Evolutionary conservation across 2,329 filamentous ascomycete species (phyloP).

Genomic region (Drechslerella coelobrocha): DNA sequence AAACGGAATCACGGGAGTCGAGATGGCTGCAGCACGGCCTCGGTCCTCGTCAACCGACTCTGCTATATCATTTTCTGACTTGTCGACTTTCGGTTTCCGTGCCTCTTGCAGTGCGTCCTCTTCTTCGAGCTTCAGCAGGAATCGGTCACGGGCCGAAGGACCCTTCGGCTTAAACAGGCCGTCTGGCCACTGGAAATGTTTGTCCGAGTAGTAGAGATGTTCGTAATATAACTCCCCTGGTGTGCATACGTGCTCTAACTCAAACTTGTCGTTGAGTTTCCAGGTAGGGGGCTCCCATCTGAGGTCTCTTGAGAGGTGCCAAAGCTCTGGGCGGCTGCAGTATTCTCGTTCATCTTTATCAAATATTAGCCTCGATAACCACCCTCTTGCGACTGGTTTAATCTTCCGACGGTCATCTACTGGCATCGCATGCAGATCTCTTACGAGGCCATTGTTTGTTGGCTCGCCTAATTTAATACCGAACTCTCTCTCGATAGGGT

Average conservation of each 20-base stretch:
- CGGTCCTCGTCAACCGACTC: background rate
- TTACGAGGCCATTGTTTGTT: background rate
- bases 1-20: too few relatives aligned
- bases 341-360: conserved; percentile 25
- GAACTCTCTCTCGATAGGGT: too few relatives aligned
- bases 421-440: background rate
- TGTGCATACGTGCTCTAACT: conserved; percentile 18
- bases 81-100: background rate
- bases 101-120: conserved; percentile 12
- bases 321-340: conserved; percentile 3
- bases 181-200: conserved; percentile 32
- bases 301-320: conserved; percentile 9
- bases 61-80: background rate
- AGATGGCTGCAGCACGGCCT: too few relatives aligned
- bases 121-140: conserved; percentile 16
- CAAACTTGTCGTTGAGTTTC: conserved; percentile 19
- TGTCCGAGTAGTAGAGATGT: conserved; percentile 32
- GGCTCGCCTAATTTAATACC: too few relatives aligned
- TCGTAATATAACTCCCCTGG: conserved; percentile 33
- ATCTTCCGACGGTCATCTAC: conserved; percentile 6
- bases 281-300: conserved; percentile 11
- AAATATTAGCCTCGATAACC: conserved; percentile 35
- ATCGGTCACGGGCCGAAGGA: conserved; percentile 28
- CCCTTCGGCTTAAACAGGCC: conserved; percentile 25
- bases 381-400: conserved; percentile 8